These are phyloP conservation scores for Mycosphaerella sp. DNA, from an alignment of 2,329 filamentous ascomycete genomes.

Conservation along the genomic window DNA sequence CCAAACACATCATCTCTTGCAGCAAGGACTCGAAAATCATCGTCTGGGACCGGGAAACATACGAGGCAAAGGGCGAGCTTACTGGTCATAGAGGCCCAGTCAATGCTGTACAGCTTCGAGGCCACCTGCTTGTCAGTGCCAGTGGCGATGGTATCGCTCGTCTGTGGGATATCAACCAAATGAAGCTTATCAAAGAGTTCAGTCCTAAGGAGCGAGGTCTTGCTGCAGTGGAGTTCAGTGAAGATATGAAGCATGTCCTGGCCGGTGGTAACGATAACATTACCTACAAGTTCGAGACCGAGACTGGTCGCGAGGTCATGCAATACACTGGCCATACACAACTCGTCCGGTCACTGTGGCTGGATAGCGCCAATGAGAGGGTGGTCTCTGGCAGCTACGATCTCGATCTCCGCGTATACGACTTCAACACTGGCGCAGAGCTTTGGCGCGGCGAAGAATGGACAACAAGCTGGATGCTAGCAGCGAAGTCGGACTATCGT, in stretches of 20 bases:
- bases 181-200: slow-evolving; percentile 85
- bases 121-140: slow-evolving; percentile 86
- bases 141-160: slow-evolving; percentile 90
- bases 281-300: slow-evolving; percentile 93
- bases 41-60: slow-evolving; percentile 83
- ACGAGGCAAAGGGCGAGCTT: slow-evolving; percentile 68
- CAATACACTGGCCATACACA: slow-evolving; percentile 77
- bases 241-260: slow-evolving; percentile 88
- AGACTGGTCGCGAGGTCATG: slow-evolving; percentile 75
- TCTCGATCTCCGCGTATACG: slow-evolving; percentile 89
- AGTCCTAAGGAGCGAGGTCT: slow-evolving; percentile 84
- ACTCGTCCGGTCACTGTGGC: slow-evolving; percentile 81
- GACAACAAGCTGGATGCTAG: slow-evolving; percentile 95
- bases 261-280: slow-evolving; percentile 93
- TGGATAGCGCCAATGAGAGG: slow-evolving; percentile 78
- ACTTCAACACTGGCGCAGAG: slow-evolving; percentile 71
- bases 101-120: slow-evolving; percentile 91
- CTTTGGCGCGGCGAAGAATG: slow-evolving; percentile 85
- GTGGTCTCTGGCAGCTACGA: slow-evolving; percentile 93
- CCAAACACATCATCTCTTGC: slow-evolving; percentile 89
- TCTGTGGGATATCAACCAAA: slow-evolving; percentile 89
- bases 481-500: slow-evolving; percentile 91
- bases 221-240: slow-evolving; percentile 91
- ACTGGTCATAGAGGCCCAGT: slow-evolving; percentile 85
- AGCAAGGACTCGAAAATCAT: slow-evolving; percentile 94